Base-by-base conservation (phyloP, 371 early-diverging fungal genomes). In the Mortierella polycephala region DNA sequence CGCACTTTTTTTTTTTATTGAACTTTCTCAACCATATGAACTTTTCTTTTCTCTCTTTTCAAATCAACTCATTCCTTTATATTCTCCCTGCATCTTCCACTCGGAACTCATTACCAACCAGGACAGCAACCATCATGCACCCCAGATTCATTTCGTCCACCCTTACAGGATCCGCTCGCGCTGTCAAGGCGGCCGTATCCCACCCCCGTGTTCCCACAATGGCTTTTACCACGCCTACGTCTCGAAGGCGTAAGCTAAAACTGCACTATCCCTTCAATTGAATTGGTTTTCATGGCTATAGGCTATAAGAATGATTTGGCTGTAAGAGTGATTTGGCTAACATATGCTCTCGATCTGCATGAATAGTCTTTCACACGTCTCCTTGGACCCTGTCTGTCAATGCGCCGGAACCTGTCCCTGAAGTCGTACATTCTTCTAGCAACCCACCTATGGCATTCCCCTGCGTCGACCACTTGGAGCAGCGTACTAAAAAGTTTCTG, bases 381-480 rank as follows among this genome's bases (percentile, higher is more conserved):
- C 79, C 59, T 10, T 68, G 66, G 69, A 59, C 65, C 9, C 45
- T 64, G 23, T 77, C 79, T 20, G 57, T 53, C 62, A 64, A 59
- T 37, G 69, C 71, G 1, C 51, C 77, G 0, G 71, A 63, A 12
- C 50, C 66, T 20, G 60, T 42, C 10, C 60, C 71, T 11, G 54
- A 42, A 23, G 41, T 64, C 5, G 16, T 57, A 9, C 79, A 77
- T 60, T 72, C 79, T 5, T 79, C 79, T 69, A 79, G 73, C 57
- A 91, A 92, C 62, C 89, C 92, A 16, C 91, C 91, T 4, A 74
- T 94, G 82, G 83, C 86, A 5, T 94, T 94, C 60, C 95, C 95
- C 4, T 94, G 95, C 69, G 88, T 94, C 57, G 95, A 94, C 70
- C 84, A 86, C 50, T 68, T 93, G 37, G 86, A 87, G 47, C 81